These are phyloP conservation scores for Mitragyna speciosa DNA, from an alignment of 257 asterid genomes.

Conservation along the genomic window DNA sequence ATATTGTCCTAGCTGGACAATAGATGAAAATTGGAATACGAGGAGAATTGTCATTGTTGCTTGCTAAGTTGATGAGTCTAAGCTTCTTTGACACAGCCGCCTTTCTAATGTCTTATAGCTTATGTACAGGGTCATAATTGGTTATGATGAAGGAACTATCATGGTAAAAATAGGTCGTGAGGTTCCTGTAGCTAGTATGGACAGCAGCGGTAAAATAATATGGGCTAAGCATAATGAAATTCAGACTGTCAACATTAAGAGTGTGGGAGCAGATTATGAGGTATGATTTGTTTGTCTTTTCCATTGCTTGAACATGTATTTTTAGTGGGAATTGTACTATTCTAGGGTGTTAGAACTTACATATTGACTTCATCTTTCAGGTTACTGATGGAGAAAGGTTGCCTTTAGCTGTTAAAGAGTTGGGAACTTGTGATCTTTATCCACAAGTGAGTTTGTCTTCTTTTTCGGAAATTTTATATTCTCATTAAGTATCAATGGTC, in stretches of 20 bases:
- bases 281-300: constrained; percentile 34
- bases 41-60: not conserved
- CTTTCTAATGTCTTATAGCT: constrained; percentile 23
- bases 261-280: constrained; percentile 88
- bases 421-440: constrained; percentile 97
- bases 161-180: constrained; percentile 99
- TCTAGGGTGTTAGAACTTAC: constrained; percentile 5
- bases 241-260: constrained; percentile 92
- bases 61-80: not conserved
- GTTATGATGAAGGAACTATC: constrained; percentile 97
- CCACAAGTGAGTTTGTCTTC: constrained; percentile 71
- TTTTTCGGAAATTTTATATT: not conserved
- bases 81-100: constrained; percentile 2
- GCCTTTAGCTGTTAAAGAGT: constrained; percentile 90
- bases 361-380: constrained; percentile 40
- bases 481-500: not conserved
- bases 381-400: constrained; percentile 93
- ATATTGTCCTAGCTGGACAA: not conserved
- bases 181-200: constrained; percentile 98
- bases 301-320: not conserved
- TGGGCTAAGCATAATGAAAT: constrained; percentile 99
- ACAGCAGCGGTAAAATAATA: constrained; percentile 87
- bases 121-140: constrained; percentile 77
- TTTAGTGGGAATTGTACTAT: constrained; percentile 12
- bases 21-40: not conserved